These are phyloP conservation scores for Kluyveromyces lactis DNA, from an alignment of 805 yeast species.

Conservation along the genomic window DNA sequence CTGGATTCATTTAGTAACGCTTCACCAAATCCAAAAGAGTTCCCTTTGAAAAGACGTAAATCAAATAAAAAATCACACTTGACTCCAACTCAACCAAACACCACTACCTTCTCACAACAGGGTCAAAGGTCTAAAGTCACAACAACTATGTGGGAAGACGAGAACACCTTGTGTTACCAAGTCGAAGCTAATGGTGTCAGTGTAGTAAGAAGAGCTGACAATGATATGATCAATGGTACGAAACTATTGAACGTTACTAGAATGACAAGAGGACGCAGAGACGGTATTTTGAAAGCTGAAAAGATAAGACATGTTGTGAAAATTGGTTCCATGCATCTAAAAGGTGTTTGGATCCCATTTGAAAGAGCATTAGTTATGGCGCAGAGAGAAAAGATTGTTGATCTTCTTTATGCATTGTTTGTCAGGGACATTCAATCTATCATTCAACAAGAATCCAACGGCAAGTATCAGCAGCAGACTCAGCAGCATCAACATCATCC, in stretches of 20 bases:
- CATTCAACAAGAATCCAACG: conserved; percentile 23
- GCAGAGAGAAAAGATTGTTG: conserved; percentile 66
- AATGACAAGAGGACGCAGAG: conserved; percentile 82
- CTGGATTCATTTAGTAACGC: not conserved
- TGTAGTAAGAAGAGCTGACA: conserved; percentile 78
- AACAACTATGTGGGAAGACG: conserved; percentile 89
- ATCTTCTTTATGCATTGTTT: conserved; percentile 56
- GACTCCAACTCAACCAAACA: not conserved
- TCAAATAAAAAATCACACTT: conserved; percentile 5
- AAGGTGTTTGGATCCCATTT: conserved; percentile 88
- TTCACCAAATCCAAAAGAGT: not conserved
- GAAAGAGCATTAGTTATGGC: conserved; percentile 79
- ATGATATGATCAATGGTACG: conserved; percentile 81
- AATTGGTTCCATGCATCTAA: conserved; percentile 79
- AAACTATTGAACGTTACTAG: conserved; percentile 76
- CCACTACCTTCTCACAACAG: not conserved
- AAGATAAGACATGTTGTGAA: conserved; percentile 73
- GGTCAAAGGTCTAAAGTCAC: conserved; percentile 47
- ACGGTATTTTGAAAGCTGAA: conserved; percentile 73
- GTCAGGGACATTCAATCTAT: conserved; percentile 61
- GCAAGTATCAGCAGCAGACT: conserved; percentile 2
- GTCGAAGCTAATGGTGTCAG: conserved; percentile 76
- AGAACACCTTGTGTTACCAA: conserved; percentile 75
- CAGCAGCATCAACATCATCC: conserved; percentile 6
- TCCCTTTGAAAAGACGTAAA: not conserved